phyloP scores from a whole-genome alignment of 495 filamentous ascomycete genomes.

The Tuber borchii region DNA sequence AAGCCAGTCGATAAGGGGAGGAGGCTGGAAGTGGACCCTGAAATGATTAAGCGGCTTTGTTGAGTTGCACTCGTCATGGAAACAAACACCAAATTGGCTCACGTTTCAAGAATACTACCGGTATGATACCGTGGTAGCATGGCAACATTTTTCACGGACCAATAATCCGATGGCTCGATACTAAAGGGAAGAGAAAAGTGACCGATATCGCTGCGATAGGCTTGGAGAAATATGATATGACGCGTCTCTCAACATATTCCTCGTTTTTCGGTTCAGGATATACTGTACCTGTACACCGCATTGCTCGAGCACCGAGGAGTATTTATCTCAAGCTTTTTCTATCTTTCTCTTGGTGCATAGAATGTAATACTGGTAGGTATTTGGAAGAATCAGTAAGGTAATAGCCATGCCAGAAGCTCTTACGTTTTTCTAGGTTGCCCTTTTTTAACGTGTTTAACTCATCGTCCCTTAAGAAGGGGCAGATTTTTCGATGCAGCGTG shows the following conservation, averaged over 20 bases:
- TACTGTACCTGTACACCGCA: neutral
- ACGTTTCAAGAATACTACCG: conserved; percentile 34
- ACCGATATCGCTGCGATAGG: conserved; percentile 6
- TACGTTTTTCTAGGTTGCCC: neutral
- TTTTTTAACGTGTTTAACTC: neutral
- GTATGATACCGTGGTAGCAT: conserved; percentile 7
- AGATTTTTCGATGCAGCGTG: conserved; percentile 5
- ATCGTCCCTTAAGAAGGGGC: neutral
- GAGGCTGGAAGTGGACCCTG: neutral
- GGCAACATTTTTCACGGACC: conserved; percentile 16
- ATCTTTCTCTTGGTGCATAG: neutral
- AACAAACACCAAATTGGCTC: conserved; percentile 5
- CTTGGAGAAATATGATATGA: conserved; percentile 37
- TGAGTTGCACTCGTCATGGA: neutral
- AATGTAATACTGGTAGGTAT: neutral
- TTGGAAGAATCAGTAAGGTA: neutral
- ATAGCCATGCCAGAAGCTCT: neutral
- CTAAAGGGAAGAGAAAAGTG: conserved; percentile 12
- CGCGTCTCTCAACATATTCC: conserved; percentile 23
- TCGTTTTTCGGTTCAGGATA: conserved; percentile 2
- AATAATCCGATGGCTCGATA: conserved; percentile 17
- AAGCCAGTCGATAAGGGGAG: neutral
- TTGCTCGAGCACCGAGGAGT: neutral
- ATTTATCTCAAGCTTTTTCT: neutral
- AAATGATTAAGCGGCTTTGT: neutral